Evolutionary conservation across 805 yeast genomes (phyloP).

Genomic region (Metschnikowia gelsemii): DNA sequence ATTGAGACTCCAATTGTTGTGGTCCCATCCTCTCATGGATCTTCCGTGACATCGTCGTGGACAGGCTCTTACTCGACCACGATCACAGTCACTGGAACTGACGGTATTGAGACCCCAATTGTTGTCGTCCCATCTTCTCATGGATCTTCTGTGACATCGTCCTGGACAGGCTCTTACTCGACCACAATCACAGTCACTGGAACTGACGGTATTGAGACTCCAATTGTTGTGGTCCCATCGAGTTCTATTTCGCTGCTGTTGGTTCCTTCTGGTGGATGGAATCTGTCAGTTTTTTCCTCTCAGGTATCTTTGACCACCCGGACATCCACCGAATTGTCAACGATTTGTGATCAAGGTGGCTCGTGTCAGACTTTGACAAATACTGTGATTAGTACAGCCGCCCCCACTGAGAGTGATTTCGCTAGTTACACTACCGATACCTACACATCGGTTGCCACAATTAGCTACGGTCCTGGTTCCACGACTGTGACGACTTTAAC

Average conservation of each 20-base stretch:
- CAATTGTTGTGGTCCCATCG: background rate
- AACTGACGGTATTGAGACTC: background rate
- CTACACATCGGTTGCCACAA: background rate
- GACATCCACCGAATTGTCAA: background rate
- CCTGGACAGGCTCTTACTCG: background rate
- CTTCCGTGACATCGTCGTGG: no score
- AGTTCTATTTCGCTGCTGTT: background rate
- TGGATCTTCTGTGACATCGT: no score
- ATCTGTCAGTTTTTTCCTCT: background rate
- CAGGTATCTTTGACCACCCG: background rate
- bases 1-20: no score
- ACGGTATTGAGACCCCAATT: background rate
- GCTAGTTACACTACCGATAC: background rate
- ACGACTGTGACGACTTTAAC: background rate
- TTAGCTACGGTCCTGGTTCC: background rate
- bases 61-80: no score
- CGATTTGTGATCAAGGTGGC: background rate
- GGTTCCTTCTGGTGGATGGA: background rate
- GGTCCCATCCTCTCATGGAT: no score
- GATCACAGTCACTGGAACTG: no score
- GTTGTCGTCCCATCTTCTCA: background rate
- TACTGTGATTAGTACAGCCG: background rate
- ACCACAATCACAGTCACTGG: background rate
- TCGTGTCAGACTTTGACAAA: background rate
- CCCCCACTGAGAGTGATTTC: background rate